Evolutionary conservation across 805 yeast species (phyloP).

Genomic region (Deakozyma indianensis): DNA sequence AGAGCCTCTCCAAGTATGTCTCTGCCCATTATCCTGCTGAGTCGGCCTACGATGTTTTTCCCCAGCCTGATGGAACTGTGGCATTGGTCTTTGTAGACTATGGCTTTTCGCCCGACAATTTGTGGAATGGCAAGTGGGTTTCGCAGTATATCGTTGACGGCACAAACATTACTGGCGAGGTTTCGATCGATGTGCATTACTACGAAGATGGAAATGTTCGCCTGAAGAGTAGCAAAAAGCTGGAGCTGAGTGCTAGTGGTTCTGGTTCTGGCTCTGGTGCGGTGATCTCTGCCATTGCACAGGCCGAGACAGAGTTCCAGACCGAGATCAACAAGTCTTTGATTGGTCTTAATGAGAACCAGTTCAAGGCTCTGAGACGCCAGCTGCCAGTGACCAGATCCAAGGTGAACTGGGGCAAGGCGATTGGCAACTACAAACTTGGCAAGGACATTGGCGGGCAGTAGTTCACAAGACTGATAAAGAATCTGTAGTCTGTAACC

Average conservation of each 20-base stretch:
- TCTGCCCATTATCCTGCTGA: slow-evolving; percentile 54
- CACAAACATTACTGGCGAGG: slow-evolving; percentile 33
- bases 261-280: slow-evolving; percentile 7
- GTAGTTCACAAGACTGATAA: too few species aligned
- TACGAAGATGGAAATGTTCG: slow-evolving; percentile 94
- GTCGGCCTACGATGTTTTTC: slow-evolving; percentile 30
- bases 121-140: slow-evolving; percentile 82
- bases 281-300: slow-evolving; percentile 31
- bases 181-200: slow-evolving; percentile 70
- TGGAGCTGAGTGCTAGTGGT: slow-evolving; percentile 8
- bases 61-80: slow-evolving; percentile 18
- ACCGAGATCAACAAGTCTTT: slow-evolving; percentile 46
- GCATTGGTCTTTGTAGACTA: slow-evolving; percentile 53
- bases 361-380: slow-evolving; percentile 77
- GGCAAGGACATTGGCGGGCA: slow-evolving; percentile 27
- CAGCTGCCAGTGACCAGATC: slow-evolving; percentile 85
- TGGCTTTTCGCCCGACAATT: slow-evolving; percentile 59
- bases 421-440: slow-evolving; percentile 76
- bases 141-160: slow-evolving; percentile 39
- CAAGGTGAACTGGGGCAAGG: slow-evolving; percentile 88
- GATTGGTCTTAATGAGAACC: slow-evolving; percentile 56
- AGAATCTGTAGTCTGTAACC: too few species aligned
- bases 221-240: slow-evolving; percentile 33
- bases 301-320: slow-evolving; percentile 47
- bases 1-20: slow-evolving; percentile 35